Percentiles rank a stretch among this genome's conserved stretches.
Evolutionary conservation across 2,329 filamentous ascomycete genomes (phyloP).

Genomic region (Alternaria tenuissima): DNA sequence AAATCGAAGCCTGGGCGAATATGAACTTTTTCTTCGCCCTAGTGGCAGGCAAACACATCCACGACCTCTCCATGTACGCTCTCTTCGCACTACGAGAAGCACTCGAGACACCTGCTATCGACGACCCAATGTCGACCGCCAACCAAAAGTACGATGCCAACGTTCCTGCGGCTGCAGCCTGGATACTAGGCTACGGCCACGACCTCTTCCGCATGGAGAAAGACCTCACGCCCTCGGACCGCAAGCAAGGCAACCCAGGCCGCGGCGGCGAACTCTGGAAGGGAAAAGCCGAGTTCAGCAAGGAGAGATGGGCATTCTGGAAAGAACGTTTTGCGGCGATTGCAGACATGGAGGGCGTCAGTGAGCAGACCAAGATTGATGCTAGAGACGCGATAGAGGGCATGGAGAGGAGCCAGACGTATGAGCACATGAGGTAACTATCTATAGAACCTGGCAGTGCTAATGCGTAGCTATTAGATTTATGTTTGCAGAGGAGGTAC

Average conservation of each 20-base stretch:
- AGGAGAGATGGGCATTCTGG: constrained; percentile 45
- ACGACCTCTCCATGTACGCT: constrained; percentile 33
- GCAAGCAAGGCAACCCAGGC: constrained; percentile 40
- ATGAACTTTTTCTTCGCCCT: constrained; percentile 43
- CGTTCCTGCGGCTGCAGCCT: constrained; percentile 42
- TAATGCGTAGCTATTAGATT: not conserved
- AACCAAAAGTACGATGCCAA: constrained; percentile 35
- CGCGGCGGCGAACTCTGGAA: constrained; percentile 41
- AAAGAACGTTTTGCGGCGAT: constrained; percentile 41
- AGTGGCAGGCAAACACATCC: constrained; percentile 25
- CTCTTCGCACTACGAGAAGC: constrained; percentile 42
- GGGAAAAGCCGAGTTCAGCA: constrained; percentile 40
- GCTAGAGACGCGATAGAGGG: constrained; percentile 34
- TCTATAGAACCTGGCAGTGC: not conserved
- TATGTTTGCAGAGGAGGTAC: not conserved
- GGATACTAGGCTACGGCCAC: constrained; percentile 35
- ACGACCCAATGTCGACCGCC: constrained; percentile 28
- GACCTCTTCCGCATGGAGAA: constrained; percentile 34
- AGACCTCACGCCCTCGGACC: constrained; percentile 39
- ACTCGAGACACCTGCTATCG: constrained; percentile 32
- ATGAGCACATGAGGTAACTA: constrained; percentile 10
- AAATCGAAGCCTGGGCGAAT: constrained; percentile 44
- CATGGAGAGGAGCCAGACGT: constrained; percentile 43
- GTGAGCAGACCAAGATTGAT: constrained; percentile 31
- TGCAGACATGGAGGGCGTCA: constrained; percentile 28